Base-by-base conservation (phyloP, 2,329 filamentous ascomycete species). In the Raffaelea deltoideospora region DNA sequence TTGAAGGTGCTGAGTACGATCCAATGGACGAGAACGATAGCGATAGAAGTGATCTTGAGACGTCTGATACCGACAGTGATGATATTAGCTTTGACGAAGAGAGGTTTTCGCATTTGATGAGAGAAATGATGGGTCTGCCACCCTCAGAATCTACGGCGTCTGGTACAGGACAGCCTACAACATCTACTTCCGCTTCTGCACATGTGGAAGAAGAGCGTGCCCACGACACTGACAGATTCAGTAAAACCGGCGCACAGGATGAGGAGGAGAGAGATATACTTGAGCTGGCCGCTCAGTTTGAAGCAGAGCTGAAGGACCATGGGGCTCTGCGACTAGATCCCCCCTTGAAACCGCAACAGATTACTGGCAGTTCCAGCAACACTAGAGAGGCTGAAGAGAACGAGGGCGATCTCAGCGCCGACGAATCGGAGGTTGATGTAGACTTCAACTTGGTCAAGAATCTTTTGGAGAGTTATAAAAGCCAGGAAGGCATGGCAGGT, bases 361-460 rank as follows among this genome's bases (percentile, higher is more conserved):
- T n/a, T n/a, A n/a, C n/a, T n/a, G n/a, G n/a, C n/a, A n/a, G n/a
- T n/a, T n/a, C n/a, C n/a, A n/a, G n/a, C n/a, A n/a, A n/a, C n/a
- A n/a, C n/a, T n/a, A n/a, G n/a, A n/a, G n/a, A n/a, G n/a, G n/a
- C n/a, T n/a, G n/a, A n/a, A n/a, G n/a, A n/a, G n/a, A n/a, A n/a
- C n/a, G n/a, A n/a, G n/a, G n/a, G n/a, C n/a, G n/a, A n/a, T n/a
- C n/a, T n/a, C 21, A 62, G 65, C 19, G 60, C 72, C 28, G 64
- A 67, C 3, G 65, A 69, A 9, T 67, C 71, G 0, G 75, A 79
- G 37, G 69, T 90, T 5, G 67, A 86, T 43, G 73, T 90, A 21
- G 83, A 96, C 52, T 81, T 86, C 47, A 88, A 90, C 43, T 64
- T 98, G 19, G 86, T 83, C 15, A 85, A 81, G 54, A 96, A 96